Evolutionary conservation across 345 rosid genomes (phyloP), one percentile per base, ranked within the genome.

Genomic region (Bretschneidera sinensis): DNA sequence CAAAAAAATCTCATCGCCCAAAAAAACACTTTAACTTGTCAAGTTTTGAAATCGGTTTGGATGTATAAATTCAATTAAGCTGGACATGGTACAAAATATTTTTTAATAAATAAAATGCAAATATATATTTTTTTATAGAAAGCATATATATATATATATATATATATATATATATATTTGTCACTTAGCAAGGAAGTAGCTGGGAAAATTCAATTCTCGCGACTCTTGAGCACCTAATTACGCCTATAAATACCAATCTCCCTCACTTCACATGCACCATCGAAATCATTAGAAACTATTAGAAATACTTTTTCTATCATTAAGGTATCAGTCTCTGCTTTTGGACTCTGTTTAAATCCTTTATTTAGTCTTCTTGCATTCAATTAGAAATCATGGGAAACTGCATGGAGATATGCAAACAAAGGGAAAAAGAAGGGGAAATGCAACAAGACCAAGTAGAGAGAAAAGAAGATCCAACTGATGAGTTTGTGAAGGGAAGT

Each of bases 241-340:
- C 45, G 45, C 45, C 45, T 39, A 39, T 39, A 39, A 39, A 39
- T 39, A 39, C 45, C 45, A 39, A 39, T 1, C 10, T 39, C 45
- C 16, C 6, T 39, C 45, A 39, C 45, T 39, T 13, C 45, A 2
- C 45, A 7, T 14, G 45, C 9, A 31, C 35, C 35, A 31, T 28
- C 5, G 33, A 8, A 4, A 21, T 28, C 19, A 82, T 82, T 83
- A 83, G 86, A 51, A 82, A 82, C 45, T 82, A n/a, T n/a, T n/a
- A n/a, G n/a, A n/a, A n/a, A n/a, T n/a, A n/a, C n/a, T n/a, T n/a
- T n/a, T n/a, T n/a, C n/a, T n/a, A n/a, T n/a, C n/a, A n/a, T n/a
- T n/a, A n/a, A n/a, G n/a, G n/a, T n/a, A n/a, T n/a, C n/a, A n/a
- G n/a, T n/a, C n/a, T n/a, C n/a, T n/a, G n/a, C n/a, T n/a, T n/a